Conservation (phyloP, 768 basidiomycete genomes). For the Mycena haematopus region DNA sequence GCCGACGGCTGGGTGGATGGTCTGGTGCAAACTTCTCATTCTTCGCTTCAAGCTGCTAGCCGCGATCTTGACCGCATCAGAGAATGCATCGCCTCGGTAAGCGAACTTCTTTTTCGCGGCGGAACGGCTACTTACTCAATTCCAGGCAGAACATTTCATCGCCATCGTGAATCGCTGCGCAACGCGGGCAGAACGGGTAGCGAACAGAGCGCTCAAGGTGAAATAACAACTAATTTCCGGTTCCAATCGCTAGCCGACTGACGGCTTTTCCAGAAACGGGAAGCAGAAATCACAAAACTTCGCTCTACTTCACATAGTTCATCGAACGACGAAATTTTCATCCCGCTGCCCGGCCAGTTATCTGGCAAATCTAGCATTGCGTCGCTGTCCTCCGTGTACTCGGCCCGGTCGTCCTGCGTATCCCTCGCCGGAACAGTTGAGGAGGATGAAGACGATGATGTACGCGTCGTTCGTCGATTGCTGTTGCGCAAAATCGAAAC, state of each 20-base stretch:
- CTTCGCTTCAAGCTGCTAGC: slow-evolving; percentile 57
- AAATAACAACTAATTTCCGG: slow-evolving; percentile 29
- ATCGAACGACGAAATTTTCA: slow-evolving; percentile 31
- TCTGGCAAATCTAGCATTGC: slow-evolving; percentile 47
- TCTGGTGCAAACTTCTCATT: slow-evolving; percentile 50
- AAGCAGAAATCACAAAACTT: slow-evolving; percentile 52
- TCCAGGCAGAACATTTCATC: slow-evolving; percentile 64
- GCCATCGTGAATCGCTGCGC: slow-evolving; percentile 61
- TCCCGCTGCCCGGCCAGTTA: slow-evolving; percentile 35
- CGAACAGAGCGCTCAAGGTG: slow-evolving; percentile 63
- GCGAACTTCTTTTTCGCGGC: slow-evolving; percentile 29
- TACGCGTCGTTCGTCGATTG: slow-evolving; percentile 64
- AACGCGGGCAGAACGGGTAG: slow-evolving; percentile 60
- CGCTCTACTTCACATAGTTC: slow-evolving; percentile 35
- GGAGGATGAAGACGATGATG: slow-evolving; percentile 70
- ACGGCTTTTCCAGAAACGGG: slow-evolving; percentile 51
- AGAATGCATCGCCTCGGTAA: slow-evolving; percentile 59
- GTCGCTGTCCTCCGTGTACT: slow-evolving; percentile 50
- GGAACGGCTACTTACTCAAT: slow-evolving; percentile 6
- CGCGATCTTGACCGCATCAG: slow-evolving; percentile 65
- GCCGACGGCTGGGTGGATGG: slow-evolving; percentile 45
- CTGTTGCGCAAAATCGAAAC: slow-evolving; percentile 70
- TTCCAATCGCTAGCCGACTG: slow-evolving; percentile 1
- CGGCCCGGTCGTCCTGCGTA: slow-evolving; percentile 47
- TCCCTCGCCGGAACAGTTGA: slow-evolving; percentile 58